phyloP scores from a whole-genome alignment of 257 asterid genomes.

The Penstemon newberryi region DNA sequence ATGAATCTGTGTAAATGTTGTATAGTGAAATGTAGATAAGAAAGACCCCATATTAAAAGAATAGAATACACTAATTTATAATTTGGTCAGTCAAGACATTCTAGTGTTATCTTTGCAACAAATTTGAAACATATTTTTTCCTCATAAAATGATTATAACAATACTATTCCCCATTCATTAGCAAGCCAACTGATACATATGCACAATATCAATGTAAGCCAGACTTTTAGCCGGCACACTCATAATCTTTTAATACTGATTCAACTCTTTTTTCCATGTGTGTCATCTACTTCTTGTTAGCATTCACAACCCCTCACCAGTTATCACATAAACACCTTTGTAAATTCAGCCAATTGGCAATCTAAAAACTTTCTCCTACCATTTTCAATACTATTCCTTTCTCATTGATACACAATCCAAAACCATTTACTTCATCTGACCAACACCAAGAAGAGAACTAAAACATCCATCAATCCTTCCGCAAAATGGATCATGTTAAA shows the following conservation, averaged over 20 bases:
- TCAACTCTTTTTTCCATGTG: too few species aligned
- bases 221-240: constrained; percentile 23
- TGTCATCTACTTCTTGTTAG: too few species aligned
- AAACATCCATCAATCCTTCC: neutral
- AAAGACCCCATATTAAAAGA: too few species aligned
- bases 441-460: neutral
- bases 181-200: neutral
- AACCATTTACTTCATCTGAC: neutral
- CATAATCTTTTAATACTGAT: too few species aligned
- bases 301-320: neutral
- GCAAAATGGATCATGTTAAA: constrained; percentile 20
- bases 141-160: neutral
- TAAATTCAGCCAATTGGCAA: constrained; percentile 17
- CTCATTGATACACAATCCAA: constrained; percentile 5
- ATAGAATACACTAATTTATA: too few species aligned
- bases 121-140: neutral
- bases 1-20: too few species aligned
- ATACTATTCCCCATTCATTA: neutral
- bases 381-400: neutral
- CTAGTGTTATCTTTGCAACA: too few species aligned
- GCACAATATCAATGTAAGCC: neutral
- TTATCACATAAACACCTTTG: neutral
- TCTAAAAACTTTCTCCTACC: neutral
- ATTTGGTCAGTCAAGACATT: too few species aligned
- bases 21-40: too few species aligned